These are phyloP conservation scores for Cyclostephanos tholiformis DNA, from an alignment of 108 stramenopile genomes.

Conservation along the genomic window DNA sequence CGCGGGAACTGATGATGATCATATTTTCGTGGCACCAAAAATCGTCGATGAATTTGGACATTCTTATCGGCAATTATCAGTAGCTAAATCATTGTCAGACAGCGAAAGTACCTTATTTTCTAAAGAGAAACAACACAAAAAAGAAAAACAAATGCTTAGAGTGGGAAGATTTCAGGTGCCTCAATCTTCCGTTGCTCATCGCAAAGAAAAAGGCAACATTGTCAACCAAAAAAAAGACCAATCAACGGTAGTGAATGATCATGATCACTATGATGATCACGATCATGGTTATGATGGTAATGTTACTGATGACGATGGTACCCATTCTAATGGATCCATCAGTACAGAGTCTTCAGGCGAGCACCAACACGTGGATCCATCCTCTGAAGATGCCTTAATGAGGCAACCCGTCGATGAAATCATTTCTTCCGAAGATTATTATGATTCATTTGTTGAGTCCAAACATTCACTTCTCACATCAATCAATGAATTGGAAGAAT, in stretches of 20 bases:
- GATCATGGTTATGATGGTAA: conserved; percentile 9
- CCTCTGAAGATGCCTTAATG: not conserved
- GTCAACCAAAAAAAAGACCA: not conserved
- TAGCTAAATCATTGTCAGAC: not conserved
- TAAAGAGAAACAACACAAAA: too few species aligned
- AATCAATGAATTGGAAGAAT: conserved; percentile 17
- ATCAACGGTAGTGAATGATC: too few species aligned
- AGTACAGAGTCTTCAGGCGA: conserved; percentile 12
- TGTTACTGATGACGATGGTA: not conserved
- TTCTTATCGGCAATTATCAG: too few species aligned
- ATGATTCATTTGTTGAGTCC: conserved; percentile 9
- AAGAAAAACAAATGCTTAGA: not conserved
- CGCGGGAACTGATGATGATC: conserved; percentile 21
- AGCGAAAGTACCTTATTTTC: too few species aligned
- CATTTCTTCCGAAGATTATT: conserved; percentile 10
- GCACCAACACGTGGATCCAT: not conserved
- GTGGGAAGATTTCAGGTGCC: conserved; percentile 8
- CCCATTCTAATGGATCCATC: conserved; percentile 2
- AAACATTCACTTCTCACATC: conserved; percentile 18
- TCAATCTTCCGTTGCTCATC: not conserved
- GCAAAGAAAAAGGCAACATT: not conserved
- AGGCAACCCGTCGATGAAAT: conserved; percentile 5
- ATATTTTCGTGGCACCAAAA: conserved; percentile 25
- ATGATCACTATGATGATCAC: conserved; percentile 1
- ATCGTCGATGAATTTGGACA: conserved; percentile 13